Evolutionary conservation across 2,329 filamentous ascomycete species (phyloP), one percentile per base, ranked within the genome.

Genomic region (Stylonectria norvegica): DNA sequence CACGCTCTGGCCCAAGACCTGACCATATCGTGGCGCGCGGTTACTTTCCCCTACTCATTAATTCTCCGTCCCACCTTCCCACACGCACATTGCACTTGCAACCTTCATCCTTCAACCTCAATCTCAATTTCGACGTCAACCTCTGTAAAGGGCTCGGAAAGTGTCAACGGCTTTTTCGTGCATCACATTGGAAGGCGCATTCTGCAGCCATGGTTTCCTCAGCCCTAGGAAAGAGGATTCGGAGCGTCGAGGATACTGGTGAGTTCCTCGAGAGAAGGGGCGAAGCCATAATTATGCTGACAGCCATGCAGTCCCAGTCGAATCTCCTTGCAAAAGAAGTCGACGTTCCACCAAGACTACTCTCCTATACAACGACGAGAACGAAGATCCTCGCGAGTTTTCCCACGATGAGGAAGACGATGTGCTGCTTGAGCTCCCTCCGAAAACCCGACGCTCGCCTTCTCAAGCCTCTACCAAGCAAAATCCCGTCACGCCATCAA

Each of bases 401-500:
- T 48, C 53, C 12, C 59, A 70, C 57, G 65, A 60, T 47, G 63
- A 76, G 47, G 68, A 73, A 35, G 67, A 70, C 20, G 62, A 65
- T 31, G 61, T 65, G 14, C 58, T 66, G 35, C 61, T 60, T 12
- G 63, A 69, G 32, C 56, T 58, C 25, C 58, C 59, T 36, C 39
- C 56, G 6, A 61, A 57, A 45, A 52, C 46, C 14, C 55, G 53
- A 43, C 54, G 55, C 16, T 55, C 55, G 22, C 49, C 48, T 15
- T 58, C 62, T n/a, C 59, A 60, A 31, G 54, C 59, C 3, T 55
- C 61, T 11, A 51, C 50, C 16, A 65, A 61, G 37, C 63, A 71
- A 58, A 77, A 67, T 33, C 78, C 79, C 11, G 71, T 82, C 36
- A 86, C 83, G 2, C 87, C 87, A 1, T 79, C 79, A 16, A 90